Base-by-base conservation (phyloP, 805 yeast genomes). In the Lachancea cidri region DNA sequence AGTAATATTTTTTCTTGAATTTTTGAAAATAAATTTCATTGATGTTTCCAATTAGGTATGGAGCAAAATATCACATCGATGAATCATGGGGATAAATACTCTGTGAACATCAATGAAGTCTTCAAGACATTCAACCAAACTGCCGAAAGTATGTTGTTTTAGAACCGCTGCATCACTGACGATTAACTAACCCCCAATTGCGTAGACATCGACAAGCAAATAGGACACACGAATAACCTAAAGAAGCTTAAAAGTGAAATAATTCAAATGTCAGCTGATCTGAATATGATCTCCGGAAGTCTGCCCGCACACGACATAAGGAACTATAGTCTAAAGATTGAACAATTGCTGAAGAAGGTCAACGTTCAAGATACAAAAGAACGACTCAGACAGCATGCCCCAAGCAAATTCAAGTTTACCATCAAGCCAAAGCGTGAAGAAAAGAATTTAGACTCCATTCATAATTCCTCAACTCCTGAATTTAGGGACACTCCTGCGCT, bases 301-400 rank as follows among this genome's bases (percentile, higher is more conserved):
- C 22, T 58, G 8, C 34, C 59, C 9, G 25, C 49, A 2, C 48
- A 47, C 34, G 62, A 54, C 19, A 33, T 33, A 16, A 53, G 55
- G 24, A 42, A 33, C 7, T 52, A 45, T 35, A 41, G 45, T 5
- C 31, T 39, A 9, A 45, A 46, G 33, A 39, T 53, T n/a, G 49
- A 47, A 5, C 32, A 17, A 2, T 36, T 57, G 14, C 36, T 53
- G 22, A 50, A 46, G 16, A 24, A 29, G 16, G 36, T 54, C 4
- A 38, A 47, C 24, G 27, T 31, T 4, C 43, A 41, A 29, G 42
- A 4, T n/a, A n/a, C n/a, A n/a, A n/a, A n/a, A n/a, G n/a, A n/a
- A n/a, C n/a, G n/a, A n/a, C n/a, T n/a, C n/a, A n/a, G n/a, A n/a
- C n/a, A n/a, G n/a, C n/a, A n/a, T n/a, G n/a, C n/a, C n/a, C n/a